Conservation (phyloP, 176 grass and related monocot species). For the Coix lacrymajobi region DNA sequence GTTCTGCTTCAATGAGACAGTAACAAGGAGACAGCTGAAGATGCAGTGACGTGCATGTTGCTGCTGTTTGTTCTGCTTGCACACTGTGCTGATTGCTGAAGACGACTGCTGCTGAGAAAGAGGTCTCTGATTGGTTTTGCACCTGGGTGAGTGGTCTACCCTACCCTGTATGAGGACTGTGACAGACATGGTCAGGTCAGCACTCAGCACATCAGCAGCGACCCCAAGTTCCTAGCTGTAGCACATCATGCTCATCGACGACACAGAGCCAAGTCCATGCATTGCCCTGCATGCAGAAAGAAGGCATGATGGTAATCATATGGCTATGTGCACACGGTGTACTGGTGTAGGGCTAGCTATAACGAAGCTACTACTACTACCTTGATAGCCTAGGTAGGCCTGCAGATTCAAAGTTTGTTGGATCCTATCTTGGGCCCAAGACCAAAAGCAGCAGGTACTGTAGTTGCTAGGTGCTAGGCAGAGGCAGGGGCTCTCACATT, state of each 20-base stretch:
- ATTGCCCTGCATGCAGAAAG: constrained; percentile 42
- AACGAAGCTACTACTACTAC: not conserved
- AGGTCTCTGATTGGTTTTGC: constrained; percentile 22
- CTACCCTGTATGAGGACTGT: not conserved
- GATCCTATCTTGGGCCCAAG: constrained; percentile 23
- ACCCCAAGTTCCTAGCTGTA: constrained; percentile 6
- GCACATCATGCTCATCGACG: not conserved
- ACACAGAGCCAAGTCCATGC: not conserved
- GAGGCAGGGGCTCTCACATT: not conserved
- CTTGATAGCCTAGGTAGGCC: constrained; percentile 1
- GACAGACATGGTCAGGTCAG: not conserved
- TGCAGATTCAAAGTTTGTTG: constrained; percentile 29
- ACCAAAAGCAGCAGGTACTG: not conserved
- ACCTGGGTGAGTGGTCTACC: not conserved
- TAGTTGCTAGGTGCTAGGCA: not conserved
- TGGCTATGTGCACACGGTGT: not conserved
- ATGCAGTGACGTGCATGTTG: not conserved
- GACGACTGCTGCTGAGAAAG: not conserved
- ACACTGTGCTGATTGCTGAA: constrained; percentile 1
- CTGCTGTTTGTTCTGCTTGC: not conserved
- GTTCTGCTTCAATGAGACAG: too few relatives aligned
- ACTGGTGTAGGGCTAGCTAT: not conserved
- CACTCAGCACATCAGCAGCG: not conserved
- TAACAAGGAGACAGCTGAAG: not conserved
- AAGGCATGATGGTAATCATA: constrained; percentile 39